Conservation (phyloP, 805 yeast genomes). For the Hyphopichia homilentoma region DNA sequence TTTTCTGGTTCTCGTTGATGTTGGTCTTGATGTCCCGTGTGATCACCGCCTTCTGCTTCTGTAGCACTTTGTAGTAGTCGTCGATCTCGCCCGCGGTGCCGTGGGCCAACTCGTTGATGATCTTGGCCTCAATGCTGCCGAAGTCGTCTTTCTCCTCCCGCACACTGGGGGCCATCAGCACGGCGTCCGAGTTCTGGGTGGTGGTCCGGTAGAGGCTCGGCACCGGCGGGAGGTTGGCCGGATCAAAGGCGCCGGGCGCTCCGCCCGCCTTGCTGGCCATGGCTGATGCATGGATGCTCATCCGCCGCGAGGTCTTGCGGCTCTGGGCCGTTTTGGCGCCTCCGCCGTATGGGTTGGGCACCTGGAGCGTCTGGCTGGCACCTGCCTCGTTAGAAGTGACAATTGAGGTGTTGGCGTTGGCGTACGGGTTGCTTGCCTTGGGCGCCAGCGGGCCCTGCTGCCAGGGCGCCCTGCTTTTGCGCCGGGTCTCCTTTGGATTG, state of each 20-base stretch:
- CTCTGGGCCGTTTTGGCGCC: slow-evolving; percentile 5
- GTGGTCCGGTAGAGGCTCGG: slow-evolving; percentile 14
- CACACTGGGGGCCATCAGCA: slow-evolving; percentile 4
- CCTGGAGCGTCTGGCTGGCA: slow-evolving; percentile 7
- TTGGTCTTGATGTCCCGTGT: slow-evolving; percentile 55
- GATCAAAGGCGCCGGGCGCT: slow-evolving; percentile 19
- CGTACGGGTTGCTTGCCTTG: slow-evolving; percentile 23
- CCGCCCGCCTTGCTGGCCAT: slow-evolving; percentile 23
- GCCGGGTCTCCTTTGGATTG: slow-evolving; percentile 25
- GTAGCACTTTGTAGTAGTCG: slow-evolving; percentile 56
- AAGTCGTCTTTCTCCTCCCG: slow-evolving; percentile 6
- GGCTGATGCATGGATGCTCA: slow-evolving; percentile 39
- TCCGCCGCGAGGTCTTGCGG: slow-evolving; percentile 23
- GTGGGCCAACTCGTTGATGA: slow-evolving; percentile 44
- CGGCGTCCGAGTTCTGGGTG: slow-evolving; percentile 4
- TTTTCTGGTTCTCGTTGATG: slow-evolving; percentile 60
- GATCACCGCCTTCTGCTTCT: slow-evolving; percentile 45
- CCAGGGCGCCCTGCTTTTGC: slow-evolving; percentile 45
- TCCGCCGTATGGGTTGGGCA: slow-evolving; percentile 15
- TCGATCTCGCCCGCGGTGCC: slow-evolving; percentile 74
- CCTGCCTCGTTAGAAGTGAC: slow-evolving; percentile 3
- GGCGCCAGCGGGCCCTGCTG: slow-evolving; percentile 14
- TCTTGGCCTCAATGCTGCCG: slow-evolving; percentile 12
- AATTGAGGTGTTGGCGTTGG: slow-evolving; percentile 17
- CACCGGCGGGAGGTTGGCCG: slow-evolving; percentile 26